Conservation (phyloP, 768 basidiomycete genomes). For the Exidia glandulosa region DNA sequence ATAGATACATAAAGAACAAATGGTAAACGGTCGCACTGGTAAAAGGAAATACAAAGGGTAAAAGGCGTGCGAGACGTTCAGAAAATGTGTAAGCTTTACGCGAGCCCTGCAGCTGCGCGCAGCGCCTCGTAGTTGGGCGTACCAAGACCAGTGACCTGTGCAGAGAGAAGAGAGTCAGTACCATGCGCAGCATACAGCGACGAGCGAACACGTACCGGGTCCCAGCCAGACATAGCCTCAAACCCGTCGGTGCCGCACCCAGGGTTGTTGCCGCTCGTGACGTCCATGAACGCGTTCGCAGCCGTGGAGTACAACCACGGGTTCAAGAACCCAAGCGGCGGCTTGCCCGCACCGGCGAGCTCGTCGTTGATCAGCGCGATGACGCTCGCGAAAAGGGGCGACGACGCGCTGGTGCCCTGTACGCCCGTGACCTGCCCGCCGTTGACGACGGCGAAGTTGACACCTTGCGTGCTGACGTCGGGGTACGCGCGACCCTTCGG, state of each 20-base stretch:
- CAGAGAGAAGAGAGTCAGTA: not conserved
- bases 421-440: slow-evolving; percentile 1
- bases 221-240: slow-evolving; percentile 8
- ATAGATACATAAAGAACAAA: too few species aligned
- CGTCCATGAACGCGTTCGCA: slow-evolving; percentile 7
- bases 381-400: slow-evolving; percentile 22
- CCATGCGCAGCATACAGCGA: not conserved
- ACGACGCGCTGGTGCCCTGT: slow-evolving; percentile 5
- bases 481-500: slow-evolving; percentile 2
- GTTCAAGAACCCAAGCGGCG: slow-evolving; percentile 25
- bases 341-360: slow-evolving; percentile 18
- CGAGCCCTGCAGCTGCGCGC: not conserved
- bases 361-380: slow-evolving; percentile 24
- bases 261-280: slow-evolving; percentile 12
- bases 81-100: not conserved
- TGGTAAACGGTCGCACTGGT: too few species aligned
- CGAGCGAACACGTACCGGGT: slow-evolving; percentile 5
- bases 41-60: not conserved
- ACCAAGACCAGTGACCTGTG: not conserved
- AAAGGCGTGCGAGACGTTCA: too few species aligned
- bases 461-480: slow-evolving; percentile 1
- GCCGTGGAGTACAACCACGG: slow-evolving; percentile 21
- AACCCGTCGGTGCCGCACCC: slow-evolving; percentile 12
- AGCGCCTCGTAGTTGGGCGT: not conserved
- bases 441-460: slow-evolving; percentile 1